Evolutionary conservation across 208 protist species (phyloP), one percentile per base, ranked within the genome.

Genomic region (Porcisia deanei): DNA sequence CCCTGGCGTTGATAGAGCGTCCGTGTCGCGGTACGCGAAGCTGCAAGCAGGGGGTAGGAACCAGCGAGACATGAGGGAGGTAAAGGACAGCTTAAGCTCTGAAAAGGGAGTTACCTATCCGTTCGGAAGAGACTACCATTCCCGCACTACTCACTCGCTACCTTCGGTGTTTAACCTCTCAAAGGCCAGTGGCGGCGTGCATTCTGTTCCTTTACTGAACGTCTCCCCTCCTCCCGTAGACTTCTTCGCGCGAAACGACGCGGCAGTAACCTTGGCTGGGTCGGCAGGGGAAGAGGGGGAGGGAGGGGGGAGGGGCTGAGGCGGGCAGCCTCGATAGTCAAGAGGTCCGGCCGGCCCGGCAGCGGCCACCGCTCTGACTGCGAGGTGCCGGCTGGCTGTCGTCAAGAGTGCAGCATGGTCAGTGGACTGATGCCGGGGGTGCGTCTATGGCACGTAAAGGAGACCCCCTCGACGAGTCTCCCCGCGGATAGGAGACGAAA

Each of bases 111-210:
- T 30, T 9, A 43, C 22, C 63, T 37, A 49, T 34, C 22, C 37
- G 3, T 25, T 10, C 18, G 6, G 2, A 39, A 30, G n/a, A 49
- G 10, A 22, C 37, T 47, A 0, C 53, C 25, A n/a, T 6, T 25
- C 37, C 9, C 52, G 49, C 73, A 37, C n/a, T 20, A 47, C 25
- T 71, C 65, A 75, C 41, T 63, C 63, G 45, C 41, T 53, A 0
- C 72, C 79, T 8, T 76, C 61, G 70, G 79, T 73, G 39, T 71
- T 73, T 41, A 79, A 41, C 10, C 39, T 66, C 71, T 90, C 85
- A 68, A 90, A 90, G 53, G 73, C 72, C 0, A 92, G 80, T 47
- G 70, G 80, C 71, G 82, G 37, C n/a, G 76, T 79, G 53, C 85
- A 90, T 54, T 81, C 63, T 16, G 71, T 55, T 34, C 6, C 25